A percentile compares a stretch with the other conserved stretches of the same genome.
These are phyloP conservation scores for Penicillium turbatum DNA, from an alignment of 495 filamentous ascomycete genomes.

Conservation along the genomic window DNA sequence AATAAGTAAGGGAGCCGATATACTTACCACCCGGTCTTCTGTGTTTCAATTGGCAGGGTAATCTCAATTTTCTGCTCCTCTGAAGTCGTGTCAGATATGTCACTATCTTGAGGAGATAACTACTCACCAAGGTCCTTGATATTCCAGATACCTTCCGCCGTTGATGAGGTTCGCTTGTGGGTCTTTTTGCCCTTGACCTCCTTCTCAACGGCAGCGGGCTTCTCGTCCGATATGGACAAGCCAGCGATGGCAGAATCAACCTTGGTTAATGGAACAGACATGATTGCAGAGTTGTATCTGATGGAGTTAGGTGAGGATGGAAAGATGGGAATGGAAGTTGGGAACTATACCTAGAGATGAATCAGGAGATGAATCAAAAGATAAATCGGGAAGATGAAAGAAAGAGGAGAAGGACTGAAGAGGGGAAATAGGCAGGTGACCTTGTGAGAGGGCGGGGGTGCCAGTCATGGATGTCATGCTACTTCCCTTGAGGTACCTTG, in stretches of 20 bases:
- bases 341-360: slow-evolving; percentile 7
- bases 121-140: slow-evolving; percentile 80
- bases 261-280: slow-evolving; percentile 71
- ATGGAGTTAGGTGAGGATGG: slow-evolving; percentile 2
- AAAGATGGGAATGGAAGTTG: slow-evolving; percentile 18
- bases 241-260: slow-evolving; percentile 85
- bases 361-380: slow-evolving; percentile 11
- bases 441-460: slow-evolving; percentile 18
- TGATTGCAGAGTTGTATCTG: slow-evolving; percentile 30
- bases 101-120: neutral
- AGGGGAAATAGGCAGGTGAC: slow-evolving; percentile 35
- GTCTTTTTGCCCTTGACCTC: slow-evolving; percentile 49
- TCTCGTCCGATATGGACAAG: slow-evolving; percentile 63
- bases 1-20: slow-evolving; percentile 2
- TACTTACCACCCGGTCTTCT: slow-evolving; percentile 82
- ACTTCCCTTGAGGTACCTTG: slow-evolving; percentile 1
- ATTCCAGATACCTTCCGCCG: slow-evolving; percentile 64
- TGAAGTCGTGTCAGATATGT: slow-evolving; percentile 31
- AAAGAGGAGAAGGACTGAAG: slow-evolving; percentile 23
- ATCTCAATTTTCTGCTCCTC: slow-evolving; percentile 72
- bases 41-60: slow-evolving; percentile 79
- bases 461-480: slow-evolving; percentile 31
- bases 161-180: slow-evolving; percentile 65
- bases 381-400: slow-evolving; percentile 14
- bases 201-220: slow-evolving; percentile 31